phyloP scores from a whole-genome alignment of 768 basidiomycete species.

The Boletus speciosus region DNA sequence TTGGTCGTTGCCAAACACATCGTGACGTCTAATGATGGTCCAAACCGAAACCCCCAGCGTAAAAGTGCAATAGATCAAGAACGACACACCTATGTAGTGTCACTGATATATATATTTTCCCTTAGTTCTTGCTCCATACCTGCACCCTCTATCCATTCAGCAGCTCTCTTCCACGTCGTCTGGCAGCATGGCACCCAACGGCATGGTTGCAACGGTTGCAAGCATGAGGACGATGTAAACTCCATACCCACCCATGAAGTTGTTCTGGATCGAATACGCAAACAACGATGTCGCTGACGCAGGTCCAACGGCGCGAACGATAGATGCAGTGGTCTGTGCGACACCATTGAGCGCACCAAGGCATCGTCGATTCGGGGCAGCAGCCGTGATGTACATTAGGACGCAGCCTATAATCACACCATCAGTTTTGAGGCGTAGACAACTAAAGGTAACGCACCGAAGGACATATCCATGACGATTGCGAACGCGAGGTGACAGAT shows the following conservation, averaged over 20 bases:
- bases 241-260: constrained; percentile 35
- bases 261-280: constrained; percentile 34
- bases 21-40: neutral
- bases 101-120: neutral
- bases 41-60: neutral
- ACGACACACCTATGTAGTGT: constrained; percentile 4
- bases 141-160: neutral
- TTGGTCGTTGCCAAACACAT: neutral
- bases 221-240: constrained; percentile 32
- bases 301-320: constrained; percentile 34
- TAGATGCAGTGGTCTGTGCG: constrained; percentile 29
- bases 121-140: neutral
- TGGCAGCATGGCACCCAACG: constrained; percentile 22
- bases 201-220: constrained; percentile 13
- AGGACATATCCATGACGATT: constrained; percentile 31
- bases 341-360: constrained; percentile 69
- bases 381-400: constrained; percentile 64
- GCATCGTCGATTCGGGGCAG: constrained; percentile 62
- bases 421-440: constrained; percentile 3
- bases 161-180: constrained; percentile 15
- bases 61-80: constrained; percentile 8
- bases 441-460: constrained; percentile 21
- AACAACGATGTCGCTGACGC: constrained; percentile 33
- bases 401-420: constrained; percentile 47
- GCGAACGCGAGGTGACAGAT: constrained; percentile 22